Evolutionary conservation across 2,329 filamentous ascomycete species (phyloP).

Genomic region (Hypoxylon sp.): DNA sequence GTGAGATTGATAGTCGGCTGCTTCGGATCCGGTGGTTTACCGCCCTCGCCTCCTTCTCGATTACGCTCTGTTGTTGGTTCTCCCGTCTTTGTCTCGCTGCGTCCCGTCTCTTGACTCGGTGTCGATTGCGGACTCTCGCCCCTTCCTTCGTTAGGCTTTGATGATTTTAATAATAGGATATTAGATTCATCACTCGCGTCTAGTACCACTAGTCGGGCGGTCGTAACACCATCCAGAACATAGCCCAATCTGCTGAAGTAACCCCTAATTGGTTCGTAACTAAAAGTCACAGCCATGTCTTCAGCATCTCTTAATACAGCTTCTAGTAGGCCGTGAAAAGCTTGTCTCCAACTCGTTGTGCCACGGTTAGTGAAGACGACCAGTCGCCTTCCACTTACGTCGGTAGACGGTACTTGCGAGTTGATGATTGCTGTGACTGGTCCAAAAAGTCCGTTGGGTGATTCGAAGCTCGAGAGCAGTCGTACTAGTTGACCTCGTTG

Average conservation of each 20-base stretch:
- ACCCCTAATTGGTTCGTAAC: slow-evolving; percentile 68
- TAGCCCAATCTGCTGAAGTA: slow-evolving; percentile 67
- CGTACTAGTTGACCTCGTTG: slow-evolving; percentile 65
- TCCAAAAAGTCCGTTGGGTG: slow-evolving; percentile 66
- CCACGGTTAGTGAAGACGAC: slow-evolving; percentile 45
- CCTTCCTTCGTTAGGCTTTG: slow-evolving; percentile 19
- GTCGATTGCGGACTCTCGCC: slow-evolving; percentile 14
- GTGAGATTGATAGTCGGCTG: slow-evolving; percentile 57
- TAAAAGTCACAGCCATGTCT: slow-evolving; percentile 71
- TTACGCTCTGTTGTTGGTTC: slow-evolving; percentile 22
- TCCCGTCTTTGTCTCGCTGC: slow-evolving; percentile 17
- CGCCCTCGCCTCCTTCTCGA: slow-evolving; percentile 20
- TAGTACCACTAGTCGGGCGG: slow-evolving; percentile 68
- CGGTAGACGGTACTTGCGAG: slow-evolving; percentile 29
- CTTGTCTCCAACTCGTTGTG: slow-evolving; percentile 66
- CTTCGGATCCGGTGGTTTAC: slow-evolving; percentile 8
- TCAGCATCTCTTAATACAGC: slow-evolving; percentile 71
- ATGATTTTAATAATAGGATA: slow-evolving; percentile 60
- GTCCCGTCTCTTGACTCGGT: slow-evolving; percentile 29
- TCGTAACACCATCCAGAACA: slow-evolving; percentile 67
- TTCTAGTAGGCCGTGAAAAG: slow-evolving; percentile 71
- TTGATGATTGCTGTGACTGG: slow-evolving; percentile 58
- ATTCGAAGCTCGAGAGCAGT: slow-evolving; percentile 60
- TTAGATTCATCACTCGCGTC: slow-evolving; percentile 67
- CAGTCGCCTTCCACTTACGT: slow-evolving; percentile 25